Evolutionary conservation across 495 filamentous ascomycete species (phyloP).

Genomic region (Penicillium verhagenii): DNA sequence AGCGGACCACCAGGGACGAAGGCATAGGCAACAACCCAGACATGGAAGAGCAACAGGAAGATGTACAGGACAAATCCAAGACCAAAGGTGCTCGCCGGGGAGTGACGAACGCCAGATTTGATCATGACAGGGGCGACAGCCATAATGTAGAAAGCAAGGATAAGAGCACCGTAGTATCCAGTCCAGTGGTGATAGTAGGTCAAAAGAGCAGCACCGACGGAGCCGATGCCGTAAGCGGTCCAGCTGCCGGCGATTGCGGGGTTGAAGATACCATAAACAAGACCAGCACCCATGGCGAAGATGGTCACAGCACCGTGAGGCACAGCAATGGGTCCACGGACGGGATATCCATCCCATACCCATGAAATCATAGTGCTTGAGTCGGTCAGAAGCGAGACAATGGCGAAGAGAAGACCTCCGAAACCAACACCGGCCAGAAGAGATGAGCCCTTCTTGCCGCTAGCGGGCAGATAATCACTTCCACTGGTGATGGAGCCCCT

Average conservation of each 20-base stretch:
- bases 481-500: conserved; percentile 53
- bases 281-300: conserved; percentile 78
- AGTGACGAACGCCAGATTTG: conserved; percentile 68
- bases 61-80: conserved; percentile 88
- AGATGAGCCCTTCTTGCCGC: conserved; percentile 62
- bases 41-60: conserved; percentile 86
- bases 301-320: conserved; percentile 86
- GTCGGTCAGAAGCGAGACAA: conserved; percentile 92
- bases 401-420: conserved; percentile 81
- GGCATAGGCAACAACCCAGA: conserved; percentile 98
- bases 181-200: conserved; percentile 81
- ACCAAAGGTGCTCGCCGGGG: conserved; percentile 76
- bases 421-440: conserved; percentile 73
- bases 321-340: conserved; percentile 83
- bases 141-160: conserved; percentile 75
- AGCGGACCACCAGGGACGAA: conserved; percentile 97
- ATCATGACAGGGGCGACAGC: conserved; percentile 78
- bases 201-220: conserved; percentile 74
- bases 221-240: conserved; percentile 77
- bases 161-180: conserved; percentile 83
- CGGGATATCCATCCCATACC: conserved; percentile 98
- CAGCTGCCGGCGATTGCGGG: conserved; percentile 71
- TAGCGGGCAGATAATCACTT: conserved; percentile 47
- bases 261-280: conserved; percentile 73
- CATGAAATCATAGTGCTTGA: conserved; percentile 99